Base-by-base conservation (phyloP, 1,284 basidiomycete genomes). In the Papiliotrema fonsecae region DNA sequence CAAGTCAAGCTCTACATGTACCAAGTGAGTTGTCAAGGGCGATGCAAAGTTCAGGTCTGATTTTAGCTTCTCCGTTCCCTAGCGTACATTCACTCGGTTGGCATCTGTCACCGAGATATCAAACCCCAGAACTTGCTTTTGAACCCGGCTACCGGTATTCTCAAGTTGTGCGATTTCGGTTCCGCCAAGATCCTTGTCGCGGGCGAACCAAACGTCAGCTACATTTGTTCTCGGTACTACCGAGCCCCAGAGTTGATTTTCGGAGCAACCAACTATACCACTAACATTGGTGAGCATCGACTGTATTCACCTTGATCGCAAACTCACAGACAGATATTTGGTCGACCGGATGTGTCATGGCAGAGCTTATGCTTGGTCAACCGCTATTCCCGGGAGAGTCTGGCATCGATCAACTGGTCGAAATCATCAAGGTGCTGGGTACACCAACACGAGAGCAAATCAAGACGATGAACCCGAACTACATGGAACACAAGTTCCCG, bases 401-500 rank as follows among this genome's bases (percentile, higher is more conserved):
- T 65, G 94, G 94, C n/a, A 99, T 99, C 67, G 94, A 99, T 77
- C 94, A 99, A 78, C 76, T 99, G 63, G 94, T 99, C 43, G 94
- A 99, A 77, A 99, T 99, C 68, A 99, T 99, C 85, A 99, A 99
- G 77, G 92, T 99, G 37, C 83, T 99, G 54, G 94, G 94, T 19
- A 99, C 96, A 21, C 94, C 94, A 0, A 94, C 94, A 51, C 81
- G 94, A 62, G 96, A 98, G 72, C 96, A 99, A 76, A 99, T 99
- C 82, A 97, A 97, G 85, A 97, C 96, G 61, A 99, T 99, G 94
- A 99, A 99, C 77, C 94, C 96, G 44, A 94, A 94, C 78, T 99
- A 99, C 78, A 98, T 98, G 96, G 96, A 99, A 75, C 94, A 99
- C 83, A 97, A 97, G 76, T 99, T 99, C 81, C 94, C 94, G 7